A percentile compares a stretch with the other conserved stretches of the same genome.
Conservation (phyloP, 345 rosid genomes). For the Cochlearia excelsa region DNA sequence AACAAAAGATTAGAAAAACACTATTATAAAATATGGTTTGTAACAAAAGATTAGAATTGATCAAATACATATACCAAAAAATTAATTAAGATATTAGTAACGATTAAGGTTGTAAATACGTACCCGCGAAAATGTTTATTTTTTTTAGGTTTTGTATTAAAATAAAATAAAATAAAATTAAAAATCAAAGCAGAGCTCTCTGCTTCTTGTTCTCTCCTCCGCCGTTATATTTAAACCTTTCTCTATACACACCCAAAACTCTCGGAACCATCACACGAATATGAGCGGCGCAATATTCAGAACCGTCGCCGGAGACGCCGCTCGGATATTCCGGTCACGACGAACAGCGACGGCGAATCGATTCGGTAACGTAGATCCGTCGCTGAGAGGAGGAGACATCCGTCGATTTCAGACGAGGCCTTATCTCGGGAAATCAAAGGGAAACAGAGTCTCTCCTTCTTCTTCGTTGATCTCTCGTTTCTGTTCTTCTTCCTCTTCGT, state of each 20-base stretch:
- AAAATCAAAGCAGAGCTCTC: conserved; percentile 9
- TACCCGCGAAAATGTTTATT: conserved; percentile 19
- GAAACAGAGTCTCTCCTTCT: conserved; percentile 26
- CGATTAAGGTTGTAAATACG: too few relatives aligned
- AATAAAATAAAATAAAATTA: background rate
- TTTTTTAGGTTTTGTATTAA: background rate
- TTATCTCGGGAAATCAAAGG: conserved; percentile 44
- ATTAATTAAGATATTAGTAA: too few relatives aligned
- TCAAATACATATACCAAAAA: too few relatives aligned
- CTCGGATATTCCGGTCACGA: conserved; percentile 29
- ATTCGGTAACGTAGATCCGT: conserved; percentile 7
- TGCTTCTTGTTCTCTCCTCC: conserved; percentile 3
- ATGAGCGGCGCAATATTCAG: conserved; percentile 47
- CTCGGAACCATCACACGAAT: conserved; percentile 21
- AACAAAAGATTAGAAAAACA: too few relatives aligned
- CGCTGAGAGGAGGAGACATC: conserved; percentile 13
- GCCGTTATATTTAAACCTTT: conserved; percentile 25
- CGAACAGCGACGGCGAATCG: background rate
- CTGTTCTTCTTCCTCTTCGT: conserved; percentile 31
- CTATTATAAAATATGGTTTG: too few relatives aligned
- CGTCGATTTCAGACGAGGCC: conserved; percentile 40
- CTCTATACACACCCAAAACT: conserved; percentile 25
- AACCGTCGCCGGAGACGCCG: conserved; percentile 28
- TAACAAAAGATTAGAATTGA: too few relatives aligned
- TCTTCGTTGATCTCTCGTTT: conserved; percentile 28